Percentiles rank a stretch among this genome's conserved stretches.
These are phyloP conservation scores for Coemansia sp. DNA, from an alignment of 192 early-diverging fungal species.

Conservation along the genomic window DNA sequence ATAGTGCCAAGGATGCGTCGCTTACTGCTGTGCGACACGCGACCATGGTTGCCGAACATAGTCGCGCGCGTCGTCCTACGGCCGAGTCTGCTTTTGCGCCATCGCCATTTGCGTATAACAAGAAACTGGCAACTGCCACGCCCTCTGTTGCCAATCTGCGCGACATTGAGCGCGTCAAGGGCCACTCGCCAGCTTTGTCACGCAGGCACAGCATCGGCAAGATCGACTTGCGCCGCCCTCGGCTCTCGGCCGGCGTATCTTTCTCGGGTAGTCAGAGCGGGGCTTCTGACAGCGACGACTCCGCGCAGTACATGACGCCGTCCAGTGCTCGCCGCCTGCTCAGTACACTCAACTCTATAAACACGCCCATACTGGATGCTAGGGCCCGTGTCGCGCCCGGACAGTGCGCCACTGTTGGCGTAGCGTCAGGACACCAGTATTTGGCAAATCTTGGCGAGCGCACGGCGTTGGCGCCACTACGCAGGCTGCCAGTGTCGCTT, in stretches of 20 bases:
- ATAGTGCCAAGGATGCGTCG: neutral
- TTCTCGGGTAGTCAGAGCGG: neutral
- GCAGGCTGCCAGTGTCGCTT: slow-evolving; percentile 41
- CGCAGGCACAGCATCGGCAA: slow-evolving; percentile 39
- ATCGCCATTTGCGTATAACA: slow-evolving; percentile 52
- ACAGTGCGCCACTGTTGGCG: neutral
- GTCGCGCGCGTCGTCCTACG: slow-evolving; percentile 23
- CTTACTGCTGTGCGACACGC: slow-evolving; percentile 9
- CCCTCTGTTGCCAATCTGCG: slow-evolving; percentile 41
- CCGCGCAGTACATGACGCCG: slow-evolving; percentile 22
- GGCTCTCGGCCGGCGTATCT: slow-evolving; percentile 2
- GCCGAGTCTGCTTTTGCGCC: slow-evolving; percentile 42
- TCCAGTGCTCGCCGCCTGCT: slow-evolving; percentile 49
- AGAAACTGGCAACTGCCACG: slow-evolving; percentile 37
- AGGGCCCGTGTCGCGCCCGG: slow-evolving; percentile 15
- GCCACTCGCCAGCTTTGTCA: slow-evolving; percentile 21
- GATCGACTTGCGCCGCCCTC: slow-evolving; percentile 10
- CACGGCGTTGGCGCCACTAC: slow-evolving; percentile 26
- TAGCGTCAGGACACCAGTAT: neutral
- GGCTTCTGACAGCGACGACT: neutral
- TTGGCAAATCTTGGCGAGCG: slow-evolving; percentile 5
- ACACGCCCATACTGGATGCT: slow-evolving; percentile 43
- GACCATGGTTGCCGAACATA: slow-evolving; percentile 11
- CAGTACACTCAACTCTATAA: slow-evolving; percentile 32
- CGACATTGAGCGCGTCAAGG: slow-evolving; percentile 31